Base-by-base conservation (phyloP, 176 grass and related monocot species). In the Pharus latifolius region DNA sequence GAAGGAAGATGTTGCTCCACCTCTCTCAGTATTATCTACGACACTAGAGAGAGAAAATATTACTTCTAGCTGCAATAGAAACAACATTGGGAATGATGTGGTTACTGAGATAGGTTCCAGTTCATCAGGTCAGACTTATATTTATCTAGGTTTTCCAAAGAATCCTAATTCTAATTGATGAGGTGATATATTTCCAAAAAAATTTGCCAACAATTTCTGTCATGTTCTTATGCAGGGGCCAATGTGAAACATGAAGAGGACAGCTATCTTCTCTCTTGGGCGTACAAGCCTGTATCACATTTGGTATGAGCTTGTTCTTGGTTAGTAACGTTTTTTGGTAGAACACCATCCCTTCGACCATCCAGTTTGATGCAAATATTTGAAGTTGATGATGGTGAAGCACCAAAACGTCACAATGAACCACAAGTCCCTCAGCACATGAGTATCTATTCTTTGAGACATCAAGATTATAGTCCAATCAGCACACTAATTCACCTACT, bases 1-100 rank as follows among this genome's bases (percentile, higher is more conserved):
- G 82, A 61, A 72, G 82, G 82, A 78, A 51, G 60, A 52, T 65
- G 57, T 50, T 19, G 51, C 72, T 78, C 68, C 60, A 11, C 60
- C 72, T 6, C 16, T 31, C 44, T 19, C 32, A 12, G 20, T 1
- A 3, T 20, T 11, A 3, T 3, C 43, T n/a, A n/a, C n/a, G 12
- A 5, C 56, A 41, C 59, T 74, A 27, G 67, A 33, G 50, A 32
- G 31, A 49, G 60, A 72, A 18, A 10, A 42, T 32, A 10, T 0
- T 15, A 7, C 32, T 15, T 33, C 41, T 14, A 18, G 29, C 14
- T 74, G 19, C 71, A 23, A 2, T 5, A 60, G n/a, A 16, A 60
- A 60, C 41, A 47, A 7, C 29, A 20, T 35, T 34, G 27, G 15
- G 72, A 69, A 68, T 5, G 55, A 69, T 53, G 44, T 7, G 2